phyloP scores from a whole-genome alignment of 371 early-diverging fungal species.

The Funneliformis caledonium region DNA sequence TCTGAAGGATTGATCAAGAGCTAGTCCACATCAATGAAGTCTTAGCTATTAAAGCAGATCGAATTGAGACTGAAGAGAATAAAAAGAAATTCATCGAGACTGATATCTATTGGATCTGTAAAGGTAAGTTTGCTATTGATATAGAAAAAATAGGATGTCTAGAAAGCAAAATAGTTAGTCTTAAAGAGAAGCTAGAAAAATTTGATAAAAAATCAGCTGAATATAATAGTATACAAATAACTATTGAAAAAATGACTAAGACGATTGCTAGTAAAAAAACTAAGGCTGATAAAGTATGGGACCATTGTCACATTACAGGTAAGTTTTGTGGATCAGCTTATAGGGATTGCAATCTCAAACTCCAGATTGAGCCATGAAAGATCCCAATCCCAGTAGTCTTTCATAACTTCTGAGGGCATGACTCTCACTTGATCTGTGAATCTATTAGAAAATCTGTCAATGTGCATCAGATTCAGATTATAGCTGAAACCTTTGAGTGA shows the following conservation, averaged over 20 bases:
- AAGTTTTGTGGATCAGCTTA: neutral
- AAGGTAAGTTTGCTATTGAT: neutral
- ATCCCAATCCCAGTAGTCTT: no score
- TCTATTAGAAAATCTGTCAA: no score
- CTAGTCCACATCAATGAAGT: neutral
- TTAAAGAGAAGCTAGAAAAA: neutral
- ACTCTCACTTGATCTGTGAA: no score
- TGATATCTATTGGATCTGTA: neutral
- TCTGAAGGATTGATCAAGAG: constrained; percentile 4
- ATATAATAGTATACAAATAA: no score
- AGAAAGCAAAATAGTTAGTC: neutral
- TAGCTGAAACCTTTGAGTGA: no score
- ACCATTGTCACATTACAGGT: neutral
- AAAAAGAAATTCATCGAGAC: neutral
- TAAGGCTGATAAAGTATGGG: neutral
- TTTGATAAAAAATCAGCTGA: neutral
- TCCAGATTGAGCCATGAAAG: no score
- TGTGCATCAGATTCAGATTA: no score
- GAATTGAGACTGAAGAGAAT: neutral
- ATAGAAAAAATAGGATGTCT: neutral
- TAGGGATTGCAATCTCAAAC: no score
- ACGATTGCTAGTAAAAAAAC: no score
- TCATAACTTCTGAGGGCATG: no score
- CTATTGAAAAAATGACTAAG: no score
- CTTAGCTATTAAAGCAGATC: constrained; percentile 8